These are phyloP conservation scores for Metschnikowia koreensis DNA, from an alignment of 805 yeast species.

Conservation along the genomic window DNA sequence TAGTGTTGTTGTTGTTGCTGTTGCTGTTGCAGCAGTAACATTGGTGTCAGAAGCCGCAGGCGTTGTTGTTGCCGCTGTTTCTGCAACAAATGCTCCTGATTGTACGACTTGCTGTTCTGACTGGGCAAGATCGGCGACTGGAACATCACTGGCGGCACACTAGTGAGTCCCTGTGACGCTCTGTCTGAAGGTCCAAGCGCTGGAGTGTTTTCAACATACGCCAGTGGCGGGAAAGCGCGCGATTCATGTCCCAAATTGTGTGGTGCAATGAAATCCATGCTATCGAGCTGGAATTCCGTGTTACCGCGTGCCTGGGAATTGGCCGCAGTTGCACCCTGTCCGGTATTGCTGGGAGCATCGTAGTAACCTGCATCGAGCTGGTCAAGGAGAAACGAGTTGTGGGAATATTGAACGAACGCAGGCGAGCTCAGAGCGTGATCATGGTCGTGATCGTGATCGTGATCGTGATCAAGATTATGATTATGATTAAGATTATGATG, in stretches of 20 bases:
- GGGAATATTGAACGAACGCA: neutral
- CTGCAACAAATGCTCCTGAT: slow-evolving; percentile 41
- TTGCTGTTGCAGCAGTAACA: neutral
- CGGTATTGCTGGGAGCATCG: neutral
- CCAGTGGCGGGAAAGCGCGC: slow-evolving; percentile 20
- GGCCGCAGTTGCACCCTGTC: neutral
- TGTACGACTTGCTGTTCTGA: slow-evolving; percentile 41
- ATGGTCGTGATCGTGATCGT: neutral
- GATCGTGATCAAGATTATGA: neutral
- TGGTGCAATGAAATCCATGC: slow-evolving; percentile 17
- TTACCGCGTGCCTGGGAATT: neutral
- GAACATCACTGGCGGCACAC: slow-evolving; percentile 3
- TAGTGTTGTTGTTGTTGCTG: no score
- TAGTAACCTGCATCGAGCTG: slow-evolving; percentile 7
- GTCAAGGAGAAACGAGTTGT: slow-evolving; percentile 13
- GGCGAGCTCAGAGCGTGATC: neutral
- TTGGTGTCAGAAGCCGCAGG: slow-evolving; percentile 16
- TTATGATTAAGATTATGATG: neutral
- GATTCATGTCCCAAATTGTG: slow-evolving; percentile 15
- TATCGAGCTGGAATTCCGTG: slow-evolving; percentile 7
- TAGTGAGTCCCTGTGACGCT: neutral
- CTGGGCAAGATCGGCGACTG: slow-evolving; percentile 41
- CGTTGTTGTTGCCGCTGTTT: slow-evolving; percentile 24
- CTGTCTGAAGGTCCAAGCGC: slow-evolving; percentile 10
- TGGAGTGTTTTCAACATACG: slow-evolving; percentile 19